A percentile compares a stretch with the other conserved stretches of the same genome.
phyloP scores from a whole-genome alignment of 2,329 filamentous ascomycete species.

The Fusarium piperis region DNA sequence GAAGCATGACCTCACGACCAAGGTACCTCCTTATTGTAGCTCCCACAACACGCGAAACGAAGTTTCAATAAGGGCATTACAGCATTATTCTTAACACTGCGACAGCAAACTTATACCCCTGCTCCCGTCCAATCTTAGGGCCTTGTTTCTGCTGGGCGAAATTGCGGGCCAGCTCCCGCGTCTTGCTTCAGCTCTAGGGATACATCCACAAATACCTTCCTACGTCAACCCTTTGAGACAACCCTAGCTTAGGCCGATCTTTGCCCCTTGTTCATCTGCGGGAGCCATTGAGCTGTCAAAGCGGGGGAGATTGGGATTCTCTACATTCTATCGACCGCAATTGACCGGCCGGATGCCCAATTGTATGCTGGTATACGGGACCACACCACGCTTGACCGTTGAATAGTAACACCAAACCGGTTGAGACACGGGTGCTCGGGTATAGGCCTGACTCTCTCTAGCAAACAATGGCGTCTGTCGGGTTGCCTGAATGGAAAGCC shows the following conservation, averaged over 20 bases:
- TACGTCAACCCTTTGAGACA: conserved; percentile 9
- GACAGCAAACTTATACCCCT: not conserved
- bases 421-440: not conserved
- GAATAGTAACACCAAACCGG: not conserved
- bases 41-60: conserved; percentile 10
- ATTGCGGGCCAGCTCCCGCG: conserved; percentile 15
- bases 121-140: not conserved
- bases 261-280: conserved; percentile 7
- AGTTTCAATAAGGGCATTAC: not conserved
- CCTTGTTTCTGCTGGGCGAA: conserved; percentile 36
- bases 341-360: conserved; percentile 2
- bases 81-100: not conserved
- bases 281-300: not conserved
- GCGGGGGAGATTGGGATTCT: conserved; percentile 12
- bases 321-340: conserved; percentile 1
- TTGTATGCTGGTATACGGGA: conserved; percentile 6
- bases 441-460: not conserved
- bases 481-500: conserved; percentile 57
- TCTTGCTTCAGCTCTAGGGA: conserved; percentile 4
- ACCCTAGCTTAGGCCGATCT: conserved; percentile 21
- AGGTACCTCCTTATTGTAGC: not conserved
- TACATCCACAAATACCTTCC: not conserved
- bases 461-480: conserved; percentile 22
- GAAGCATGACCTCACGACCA: conserved; percentile 36
- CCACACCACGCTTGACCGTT: not conserved